These are phyloP conservation scores for Hirsutella thompsonii DNA, from an alignment of 2,329 filamentous ascomycete genomes.

Conservation along the genomic window DNA sequence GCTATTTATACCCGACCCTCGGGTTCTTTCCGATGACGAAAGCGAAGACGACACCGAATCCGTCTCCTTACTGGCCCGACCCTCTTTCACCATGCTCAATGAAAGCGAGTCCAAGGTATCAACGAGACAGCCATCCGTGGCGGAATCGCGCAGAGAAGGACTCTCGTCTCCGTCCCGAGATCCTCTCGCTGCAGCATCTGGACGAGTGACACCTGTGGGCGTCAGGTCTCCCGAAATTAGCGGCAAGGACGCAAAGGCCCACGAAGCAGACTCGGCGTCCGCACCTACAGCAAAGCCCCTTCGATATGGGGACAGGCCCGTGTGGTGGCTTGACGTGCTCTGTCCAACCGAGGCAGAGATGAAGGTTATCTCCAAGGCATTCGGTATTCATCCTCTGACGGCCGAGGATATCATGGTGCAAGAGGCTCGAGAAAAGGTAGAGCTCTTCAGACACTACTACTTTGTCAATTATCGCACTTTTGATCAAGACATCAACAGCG, in stretches of 20 bases:
- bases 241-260: slow-evolving; percentile 8
- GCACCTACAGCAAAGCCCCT: slow-evolving; percentile 27
- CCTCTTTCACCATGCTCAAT: slow-evolving; percentile 9
- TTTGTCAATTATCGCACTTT: slow-evolving; percentile 98
- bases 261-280: slow-evolving; percentile 8
- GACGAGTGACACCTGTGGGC: slow-evolving; percentile 33
- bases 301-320: slow-evolving; percentile 68
- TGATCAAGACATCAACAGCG: slow-evolving; percentile 81
- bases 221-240: slow-evolving; percentile 23
- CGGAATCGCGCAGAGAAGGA: slow-evolving; percentile 15
- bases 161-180: slow-evolving; percentile 17
- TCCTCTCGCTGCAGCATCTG: slow-evolving; percentile 19
- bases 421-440: slow-evolving; percentile 94
- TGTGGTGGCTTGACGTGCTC: slow-evolving; percentile 93
- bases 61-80: slow-evolving; percentile 11
- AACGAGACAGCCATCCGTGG: slow-evolving; percentile 32
- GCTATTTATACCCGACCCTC: slow-evolving; percentile 81
- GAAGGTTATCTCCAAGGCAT: slow-evolving; percentile 83
- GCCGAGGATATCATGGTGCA: slow-evolving; percentile 96
- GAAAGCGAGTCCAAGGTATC: slow-evolving; percentile 29
- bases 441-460: slow-evolving; percentile 94
- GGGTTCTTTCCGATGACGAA: slow-evolving; percentile 59
- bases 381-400: slow-evolving; percentile 90
- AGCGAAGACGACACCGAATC: slow-evolving; percentile 44
- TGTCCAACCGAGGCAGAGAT: slow-evolving; percentile 89